phyloP scores from a whole-genome alignment of 148 eudicot genomes.

The Pouteria glomerata region DNA sequence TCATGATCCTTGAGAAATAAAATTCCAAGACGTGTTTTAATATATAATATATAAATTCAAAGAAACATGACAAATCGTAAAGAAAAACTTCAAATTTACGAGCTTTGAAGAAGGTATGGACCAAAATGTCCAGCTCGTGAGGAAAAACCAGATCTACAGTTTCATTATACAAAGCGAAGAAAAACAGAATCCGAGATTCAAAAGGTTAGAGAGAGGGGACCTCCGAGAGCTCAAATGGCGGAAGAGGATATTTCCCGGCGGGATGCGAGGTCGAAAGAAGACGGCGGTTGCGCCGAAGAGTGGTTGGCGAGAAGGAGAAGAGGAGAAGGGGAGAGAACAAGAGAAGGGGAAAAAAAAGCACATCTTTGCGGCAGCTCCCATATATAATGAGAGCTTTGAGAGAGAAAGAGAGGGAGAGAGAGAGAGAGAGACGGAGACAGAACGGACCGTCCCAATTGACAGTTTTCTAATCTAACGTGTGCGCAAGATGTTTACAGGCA shows the following conservation, averaged over 20 bases:
- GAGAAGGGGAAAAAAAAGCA: conserved; percentile 36
- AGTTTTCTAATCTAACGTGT: neutral
- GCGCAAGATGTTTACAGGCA: conserved; percentile 5
- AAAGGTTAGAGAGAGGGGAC: neutral
- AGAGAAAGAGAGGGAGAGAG: conserved; percentile 6
- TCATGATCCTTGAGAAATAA: conserved; percentile 6
- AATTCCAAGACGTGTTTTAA: neutral
- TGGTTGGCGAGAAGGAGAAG: conserved; percentile 3
- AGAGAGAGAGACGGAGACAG: conserved; percentile 9
- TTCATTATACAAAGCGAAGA: neutral
- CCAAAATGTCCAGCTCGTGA: neutral
- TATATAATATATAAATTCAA: neutral
- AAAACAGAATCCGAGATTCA: neutral
- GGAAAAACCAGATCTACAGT: conserved; percentile 17
- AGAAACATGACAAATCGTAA: neutral
- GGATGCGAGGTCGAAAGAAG: neutral
- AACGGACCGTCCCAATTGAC: conserved; percentile 7
- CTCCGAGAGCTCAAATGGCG: conserved; percentile 10
- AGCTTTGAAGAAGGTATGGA: neutral
- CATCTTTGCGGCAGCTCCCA: conserved; percentile 20
- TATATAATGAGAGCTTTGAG: conserved; percentile 31
- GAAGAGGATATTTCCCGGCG: neutral
- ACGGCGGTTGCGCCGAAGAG: conserved; percentile 9
- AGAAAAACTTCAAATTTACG: neutral
- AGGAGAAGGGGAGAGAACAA: conserved; percentile 2